Evolutionary conservation across 345 rosid genomes (phyloP), one percentile per base, ranked within the genome.

Genomic region (Linum usitatissimum): DNA sequence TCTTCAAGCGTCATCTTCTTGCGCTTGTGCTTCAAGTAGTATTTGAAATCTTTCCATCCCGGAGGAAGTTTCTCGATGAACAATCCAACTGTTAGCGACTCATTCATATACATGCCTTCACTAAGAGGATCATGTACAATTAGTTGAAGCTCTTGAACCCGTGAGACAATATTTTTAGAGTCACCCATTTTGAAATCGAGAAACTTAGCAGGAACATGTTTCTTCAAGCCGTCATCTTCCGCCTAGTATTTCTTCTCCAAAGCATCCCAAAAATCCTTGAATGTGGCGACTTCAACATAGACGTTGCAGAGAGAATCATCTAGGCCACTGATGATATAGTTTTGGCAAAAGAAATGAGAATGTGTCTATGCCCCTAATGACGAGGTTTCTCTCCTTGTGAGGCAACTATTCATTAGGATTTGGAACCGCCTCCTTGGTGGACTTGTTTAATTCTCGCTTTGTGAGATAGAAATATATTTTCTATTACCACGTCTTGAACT

Each of bases 1-100:
- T 64, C 60, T 14, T 64, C 60, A 34, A 64, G 19, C 7, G n/a
- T 18, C 53, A 42, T 57, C 9, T 59, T 30, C 15, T 59, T 59
- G 0, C 63, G 3, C 36, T 66, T 66, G 34, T 57, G 40, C 48
- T 66, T 59, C 6, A 66, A 17, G 20, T 48, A 59, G 18, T 59
- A 57, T 8, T 61, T 61, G 53, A 39, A 40, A 3, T 39, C 30
- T 14, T 45, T 61, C 53, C 5, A 40, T 12, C 30, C 20, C 9
- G 53, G 53, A 18, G 64, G 53, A 2, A 61, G 15, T 19, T 39
- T 61, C 36, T 39, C 30, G 42, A 61, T 61, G 9, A 59, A 14
- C 4, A 42, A 38, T 9, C 0, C 38, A 18, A 61, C 18, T 38
- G 51, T 8, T 23, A 23, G 28, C 28, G 28, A 23, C 23, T 61